Percentiles rank a stretch among this genome's conserved stretches.
Conservation (phyloP, 768 basidiomycete genomes). For the Daedaleopsis nitida region DNA sequence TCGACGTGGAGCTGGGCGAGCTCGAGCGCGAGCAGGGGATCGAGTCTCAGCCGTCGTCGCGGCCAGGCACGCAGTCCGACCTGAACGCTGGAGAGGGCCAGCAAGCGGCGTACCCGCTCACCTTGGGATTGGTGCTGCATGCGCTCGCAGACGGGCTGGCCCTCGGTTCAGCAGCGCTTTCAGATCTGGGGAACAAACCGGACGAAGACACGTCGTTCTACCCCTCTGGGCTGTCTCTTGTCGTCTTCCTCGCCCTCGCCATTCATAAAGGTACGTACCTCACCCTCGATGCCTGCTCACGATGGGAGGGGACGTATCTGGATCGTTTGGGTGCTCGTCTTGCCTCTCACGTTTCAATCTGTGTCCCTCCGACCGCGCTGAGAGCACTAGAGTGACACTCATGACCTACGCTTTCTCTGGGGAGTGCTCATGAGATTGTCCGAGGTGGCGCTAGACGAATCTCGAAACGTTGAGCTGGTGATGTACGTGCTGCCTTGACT, state of each 20-base stretch:
- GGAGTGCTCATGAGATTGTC: too few relatives aligned
- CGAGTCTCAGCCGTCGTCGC: background rate
- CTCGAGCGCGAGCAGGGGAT: conserved; percentile 47
- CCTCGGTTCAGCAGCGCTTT: conserved; percentile 75
- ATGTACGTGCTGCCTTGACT: too few relatives aligned
- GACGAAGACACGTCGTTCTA: conserved; percentile 23
- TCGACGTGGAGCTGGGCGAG: conserved; percentile 66
- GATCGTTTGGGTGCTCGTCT: too few relatives aligned
- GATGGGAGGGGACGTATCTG: too few relatives aligned
- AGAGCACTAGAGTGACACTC: too few relatives aligned
- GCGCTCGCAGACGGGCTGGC: conserved; percentile 92
- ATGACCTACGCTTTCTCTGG: too few relatives aligned
- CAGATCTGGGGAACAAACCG: conserved; percentile 26
- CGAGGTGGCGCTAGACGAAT: too few relatives aligned
- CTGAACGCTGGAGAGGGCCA: conserved; percentile 25
- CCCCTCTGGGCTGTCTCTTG: conserved; percentile 56
- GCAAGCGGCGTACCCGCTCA: conserved; percentile 64
- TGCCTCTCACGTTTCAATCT: too few relatives aligned
- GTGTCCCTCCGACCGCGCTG: too few relatives aligned
- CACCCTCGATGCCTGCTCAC: too few relatives aligned
- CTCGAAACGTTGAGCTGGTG: too few relatives aligned
- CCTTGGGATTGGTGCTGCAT: conserved; percentile 86
- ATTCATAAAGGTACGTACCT: conserved; percentile 77
- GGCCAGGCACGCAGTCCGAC: background rate
- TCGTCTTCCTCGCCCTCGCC: conserved; percentile 89